A percentile compares a stretch with the other conserved stretches of the same genome.
phyloP scores from a whole-genome alignment of 2,329 filamentous ascomycete genomes.

The Colletotrichum chlorophyti region DNA sequence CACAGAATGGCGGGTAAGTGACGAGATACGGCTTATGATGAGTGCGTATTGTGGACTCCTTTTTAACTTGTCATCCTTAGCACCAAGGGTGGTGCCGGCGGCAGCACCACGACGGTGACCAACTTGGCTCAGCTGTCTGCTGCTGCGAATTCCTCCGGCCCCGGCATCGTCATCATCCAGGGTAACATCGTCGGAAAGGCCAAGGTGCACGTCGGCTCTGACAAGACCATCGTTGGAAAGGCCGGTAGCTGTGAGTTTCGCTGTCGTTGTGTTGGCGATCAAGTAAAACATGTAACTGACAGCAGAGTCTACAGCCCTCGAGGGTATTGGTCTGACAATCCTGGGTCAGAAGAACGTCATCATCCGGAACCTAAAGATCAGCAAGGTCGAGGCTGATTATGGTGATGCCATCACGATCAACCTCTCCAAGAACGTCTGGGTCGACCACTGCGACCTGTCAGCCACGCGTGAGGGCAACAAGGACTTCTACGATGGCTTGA shows the following conservation, averaged over 20 bases:
- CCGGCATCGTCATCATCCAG: conserved; percentile 43
- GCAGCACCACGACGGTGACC: conserved; percentile 49
- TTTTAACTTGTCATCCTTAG: neutral
- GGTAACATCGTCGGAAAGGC: conserved; percentile 44
- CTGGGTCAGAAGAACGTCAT: conserved; percentile 60
- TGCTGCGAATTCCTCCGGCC: conserved; percentile 46
- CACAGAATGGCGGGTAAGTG: conserved; percentile 26
- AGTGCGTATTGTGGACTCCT: no score
- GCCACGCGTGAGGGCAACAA: conserved; percentile 60
- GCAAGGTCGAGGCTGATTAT: conserved; percentile 57
- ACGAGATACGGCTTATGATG: no score
- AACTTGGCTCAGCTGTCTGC: conserved; percentile 52
- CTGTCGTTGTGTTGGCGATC: neutral
- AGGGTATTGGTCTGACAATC: conserved; percentile 56
- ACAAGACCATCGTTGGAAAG: conserved; percentile 49
- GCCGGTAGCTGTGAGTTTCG: conserved; percentile 29
- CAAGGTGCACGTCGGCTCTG: conserved; percentile 45
- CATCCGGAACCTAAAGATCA: conserved; percentile 63
- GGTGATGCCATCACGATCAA: conserved; percentile 65
- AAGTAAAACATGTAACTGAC: neutral
- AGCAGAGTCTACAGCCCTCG: conserved; percentile 34
- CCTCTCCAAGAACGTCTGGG: conserved; percentile 61
- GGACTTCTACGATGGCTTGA: conserved; percentile 70
- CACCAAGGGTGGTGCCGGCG: conserved; percentile 25
- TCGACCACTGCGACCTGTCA: conserved; percentile 69